Conservation (phyloP, 2,329 filamentous ascomycete species). For the Biscogniauxia marginata region DNA sequence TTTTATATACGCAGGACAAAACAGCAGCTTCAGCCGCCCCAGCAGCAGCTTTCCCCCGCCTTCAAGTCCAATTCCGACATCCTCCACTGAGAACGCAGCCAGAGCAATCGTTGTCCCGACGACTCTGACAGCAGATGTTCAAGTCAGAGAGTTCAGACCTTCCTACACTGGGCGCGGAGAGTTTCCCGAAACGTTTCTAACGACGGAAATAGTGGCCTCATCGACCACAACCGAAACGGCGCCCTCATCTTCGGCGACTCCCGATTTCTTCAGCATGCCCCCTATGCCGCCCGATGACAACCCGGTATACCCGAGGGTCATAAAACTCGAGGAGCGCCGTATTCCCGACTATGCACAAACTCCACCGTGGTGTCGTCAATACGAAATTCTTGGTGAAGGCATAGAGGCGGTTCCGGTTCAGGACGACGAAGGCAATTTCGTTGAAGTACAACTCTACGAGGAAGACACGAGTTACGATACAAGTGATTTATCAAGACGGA, state of each 20-base stretch:
- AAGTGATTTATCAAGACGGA: not conserved
- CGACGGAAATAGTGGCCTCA: not conserved
- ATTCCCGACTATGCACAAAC: slow-evolving; percentile 32
- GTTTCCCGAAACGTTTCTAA: not conserved
- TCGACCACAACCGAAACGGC: slow-evolving; percentile 2
- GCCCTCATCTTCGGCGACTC: slow-evolving; percentile 4
- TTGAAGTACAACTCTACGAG: slow-evolving; percentile 47
- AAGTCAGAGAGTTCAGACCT: not conserved
- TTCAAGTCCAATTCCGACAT: slow-evolving; percentile 10
- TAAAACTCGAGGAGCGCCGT: slow-evolving; percentile 57
- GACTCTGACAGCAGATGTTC: not conserved
- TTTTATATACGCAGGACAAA: slow-evolving; percentile 56
- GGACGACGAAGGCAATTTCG: slow-evolving; percentile 38
- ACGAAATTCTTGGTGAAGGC: slow-evolving; percentile 42
- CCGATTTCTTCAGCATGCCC: slow-evolving; percentile 11
- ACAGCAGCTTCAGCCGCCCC: slow-evolving; percentile 39
- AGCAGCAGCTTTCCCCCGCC: slow-evolving; percentile 6
- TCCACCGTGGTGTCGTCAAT: slow-evolving; percentile 47
- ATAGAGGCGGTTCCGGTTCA: slow-evolving; percentile 35
- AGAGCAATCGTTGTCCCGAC: not conserved
- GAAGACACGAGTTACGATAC: slow-evolving; percentile 24
- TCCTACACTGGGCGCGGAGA: not conserved
- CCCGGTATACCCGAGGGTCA: slow-evolving; percentile 47
- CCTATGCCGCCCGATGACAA: slow-evolving; percentile 16
- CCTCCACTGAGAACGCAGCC: slow-evolving; percentile 1